Evolutionary conservation across 441 rosid genomes (phyloP).

Genomic region (Adansonia rubrostipa): DNA sequence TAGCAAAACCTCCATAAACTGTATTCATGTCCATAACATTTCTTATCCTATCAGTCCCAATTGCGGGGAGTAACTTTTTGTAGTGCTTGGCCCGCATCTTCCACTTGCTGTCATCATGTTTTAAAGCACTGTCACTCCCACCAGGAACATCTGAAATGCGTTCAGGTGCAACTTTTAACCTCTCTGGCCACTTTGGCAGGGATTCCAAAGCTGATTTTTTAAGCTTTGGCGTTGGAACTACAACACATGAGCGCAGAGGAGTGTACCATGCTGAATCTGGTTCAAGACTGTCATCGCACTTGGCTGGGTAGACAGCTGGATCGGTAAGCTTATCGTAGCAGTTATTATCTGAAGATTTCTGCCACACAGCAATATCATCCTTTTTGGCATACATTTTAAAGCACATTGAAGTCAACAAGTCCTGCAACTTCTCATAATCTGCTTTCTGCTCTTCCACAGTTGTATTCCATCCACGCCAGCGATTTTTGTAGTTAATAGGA

Average conservation of each 20-base stretch:
- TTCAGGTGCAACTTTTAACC: conserved; percentile 72
- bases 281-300: conserved; percentile 92
- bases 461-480: conserved; percentile 97
- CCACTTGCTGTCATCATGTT: conserved; percentile 83
- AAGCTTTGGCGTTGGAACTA: conserved; percentile 67
- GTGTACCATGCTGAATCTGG: conserved; percentile 99
- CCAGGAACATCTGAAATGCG: conserved; percentile 71
- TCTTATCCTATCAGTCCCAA: conserved; percentile 81
- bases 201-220: conserved; percentile 63
- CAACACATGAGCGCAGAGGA: conserved; percentile 84
- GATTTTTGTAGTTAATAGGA: conserved; percentile 85
- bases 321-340: conserved; percentile 71
- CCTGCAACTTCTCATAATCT: conserved; percentile 76
- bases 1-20: conserved; percentile 87
- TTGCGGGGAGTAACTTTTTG: conserved; percentile 75
- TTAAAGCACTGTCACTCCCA: conserved; percentile 62
- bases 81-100: conserved; percentile 72
- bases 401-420: conserved; percentile 84
- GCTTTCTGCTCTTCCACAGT: conserved; percentile 85
- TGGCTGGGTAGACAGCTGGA: conserved; percentile 76
- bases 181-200: conserved; percentile 81
- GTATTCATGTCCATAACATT: conserved; percentile 99
- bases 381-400: conserved; percentile 79
- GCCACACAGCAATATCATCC: conserved; percentile 96
- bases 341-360: conserved; percentile 61